Conservation (phyloP, 2,329 filamentous ascomycete species). For the Zymoseptoria ardabiliae region DNA sequence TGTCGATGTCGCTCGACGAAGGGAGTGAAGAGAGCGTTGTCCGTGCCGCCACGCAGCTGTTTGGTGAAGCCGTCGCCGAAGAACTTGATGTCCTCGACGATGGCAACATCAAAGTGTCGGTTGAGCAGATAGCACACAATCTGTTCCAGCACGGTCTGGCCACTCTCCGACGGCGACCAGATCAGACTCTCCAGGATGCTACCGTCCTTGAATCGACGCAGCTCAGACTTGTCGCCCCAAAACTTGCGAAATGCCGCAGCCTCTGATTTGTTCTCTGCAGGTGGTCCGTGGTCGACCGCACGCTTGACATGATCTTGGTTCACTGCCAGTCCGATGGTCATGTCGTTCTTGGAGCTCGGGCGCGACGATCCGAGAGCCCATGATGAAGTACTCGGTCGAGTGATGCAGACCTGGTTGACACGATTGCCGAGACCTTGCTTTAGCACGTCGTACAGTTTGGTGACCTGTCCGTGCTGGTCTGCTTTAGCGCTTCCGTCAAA, state of each 20-base stretch:
- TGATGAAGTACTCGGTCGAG: constrained; percentile 7
- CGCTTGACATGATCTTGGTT: constrained; percentile 66
- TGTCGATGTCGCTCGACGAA: constrained; percentile 62
- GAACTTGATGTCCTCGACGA: constrained; percentile 40
- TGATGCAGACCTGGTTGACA: constrained; percentile 55
- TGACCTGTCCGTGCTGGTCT: constrained; percentile 19
- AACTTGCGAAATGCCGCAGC: constrained; percentile 78
- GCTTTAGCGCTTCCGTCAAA: not conserved
- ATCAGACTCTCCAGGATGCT: constrained; percentile 88
- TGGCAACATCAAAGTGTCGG: constrained; percentile 58
- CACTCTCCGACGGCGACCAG: constrained; percentile 58
- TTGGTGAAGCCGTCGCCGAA: constrained; percentile 40
- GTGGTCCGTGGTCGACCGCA: constrained; percentile 78
- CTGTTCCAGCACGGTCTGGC: constrained; percentile 64
- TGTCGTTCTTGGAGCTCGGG: constrained; percentile 26
- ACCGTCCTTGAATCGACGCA: constrained; percentile 90
- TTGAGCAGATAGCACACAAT: constrained; percentile 66
- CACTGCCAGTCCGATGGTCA: constrained; percentile 63
- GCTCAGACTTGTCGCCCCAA: constrained; percentile 89
- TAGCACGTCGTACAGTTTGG: constrained; percentile 57
- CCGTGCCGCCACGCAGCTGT: constrained; percentile 34
- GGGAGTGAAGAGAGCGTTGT: constrained; percentile 54
- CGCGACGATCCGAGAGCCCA: constrained; percentile 33
- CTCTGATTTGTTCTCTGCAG: constrained; percentile 77
- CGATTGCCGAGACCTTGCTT: constrained; percentile 68